Evolutionary conservation across 2,329 filamentous ascomycete species (phyloP).

Genomic region (Cercospora sojina): DNA sequence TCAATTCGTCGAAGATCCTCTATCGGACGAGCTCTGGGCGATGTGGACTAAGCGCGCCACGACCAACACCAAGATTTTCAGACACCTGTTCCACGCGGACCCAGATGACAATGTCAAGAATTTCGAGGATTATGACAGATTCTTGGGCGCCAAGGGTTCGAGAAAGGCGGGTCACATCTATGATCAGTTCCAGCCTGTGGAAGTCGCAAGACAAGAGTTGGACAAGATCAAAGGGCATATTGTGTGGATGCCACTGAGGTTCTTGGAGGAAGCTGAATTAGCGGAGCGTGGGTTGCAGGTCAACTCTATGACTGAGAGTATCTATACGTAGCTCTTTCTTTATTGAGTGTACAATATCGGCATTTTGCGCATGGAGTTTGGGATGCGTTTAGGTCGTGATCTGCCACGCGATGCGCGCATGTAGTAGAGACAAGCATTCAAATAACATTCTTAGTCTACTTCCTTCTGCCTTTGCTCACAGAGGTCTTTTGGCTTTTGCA

Average conservation of each 20-base stretch:
- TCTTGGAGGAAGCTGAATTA: slow-evolving; percentile 81
- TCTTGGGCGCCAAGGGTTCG: slow-evolving; percentile 60
- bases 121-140: slow-evolving; percentile 85
- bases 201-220: slow-evolving; percentile 72
- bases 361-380: background rate
- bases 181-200: slow-evolving; percentile 70
- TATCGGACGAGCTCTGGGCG: slow-evolving; percentile 58
- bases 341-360: background rate
- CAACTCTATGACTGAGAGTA: slow-evolving; percentile 82
- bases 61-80: slow-evolving; percentile 70
- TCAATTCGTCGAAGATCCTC: slow-evolving; percentile 59
- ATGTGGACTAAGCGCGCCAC: slow-evolving; percentile 69
- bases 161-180: slow-evolving; percentile 81
- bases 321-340: slow-evolving; percentile 62
- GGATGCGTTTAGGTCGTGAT: background rate
- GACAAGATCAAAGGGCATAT: slow-evolving; percentile 77
- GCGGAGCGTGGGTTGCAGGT: slow-evolving; percentile 84
- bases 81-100: slow-evolving; percentile 82
- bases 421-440: background rate
- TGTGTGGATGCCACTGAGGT: slow-evolving; percentile 93
- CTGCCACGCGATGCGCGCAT: background rate
- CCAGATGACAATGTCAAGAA: slow-evolving; percentile 86
- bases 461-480: background rate
- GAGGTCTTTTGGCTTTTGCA: background rate
- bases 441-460: background rate